Conservation (phyloP, 139 green algal genomes). For the Limnomonas spitsbergensis region DNA sequence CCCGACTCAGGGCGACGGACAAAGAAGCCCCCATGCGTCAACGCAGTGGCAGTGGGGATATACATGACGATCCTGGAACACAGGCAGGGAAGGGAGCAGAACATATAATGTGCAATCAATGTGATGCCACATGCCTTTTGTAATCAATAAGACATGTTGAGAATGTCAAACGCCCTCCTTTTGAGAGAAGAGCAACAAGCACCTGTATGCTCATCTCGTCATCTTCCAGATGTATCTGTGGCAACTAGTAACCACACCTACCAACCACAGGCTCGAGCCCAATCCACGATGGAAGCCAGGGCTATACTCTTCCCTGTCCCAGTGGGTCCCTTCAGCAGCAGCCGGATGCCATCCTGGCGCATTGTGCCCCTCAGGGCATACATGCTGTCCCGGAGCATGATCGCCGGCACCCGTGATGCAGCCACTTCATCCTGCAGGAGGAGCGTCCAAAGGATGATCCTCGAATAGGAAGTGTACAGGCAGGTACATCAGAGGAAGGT, state of each 20-base stretch:
- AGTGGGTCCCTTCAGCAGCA: conserved; percentile 21
- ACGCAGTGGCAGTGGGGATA: conserved; percentile 48
- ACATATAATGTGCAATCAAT: not conserved
- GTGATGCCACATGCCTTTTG: not conserved
- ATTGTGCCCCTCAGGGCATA: not conserved
- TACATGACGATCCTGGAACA: conserved; percentile 59
- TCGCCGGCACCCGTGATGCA: not conserved
- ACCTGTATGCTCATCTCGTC: too few relatives aligned
- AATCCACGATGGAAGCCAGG: conserved; percentile 53
- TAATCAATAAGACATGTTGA: not conserved
- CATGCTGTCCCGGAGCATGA: conserved; percentile 6
- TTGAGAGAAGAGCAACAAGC: not conserved
- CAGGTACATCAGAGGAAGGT: not conserved
- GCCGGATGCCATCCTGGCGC: not conserved
- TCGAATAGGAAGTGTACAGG: too few relatives aligned
- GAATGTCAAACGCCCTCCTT: not conserved
- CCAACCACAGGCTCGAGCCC: conserved; percentile 47
- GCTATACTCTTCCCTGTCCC: conserved; percentile 62
- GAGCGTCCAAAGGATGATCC: not conserved
- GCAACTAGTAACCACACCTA: conserved; percentile 3
- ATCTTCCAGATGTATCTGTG: not conserved
- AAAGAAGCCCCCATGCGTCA: conserved; percentile 59
- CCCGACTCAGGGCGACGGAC: conserved; percentile 23
- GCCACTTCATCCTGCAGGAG: not conserved
- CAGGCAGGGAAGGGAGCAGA: not conserved